phyloP scores from a whole-genome alignment of 805 yeast genomes.

The Nakazawaea pomicola region DNA sequence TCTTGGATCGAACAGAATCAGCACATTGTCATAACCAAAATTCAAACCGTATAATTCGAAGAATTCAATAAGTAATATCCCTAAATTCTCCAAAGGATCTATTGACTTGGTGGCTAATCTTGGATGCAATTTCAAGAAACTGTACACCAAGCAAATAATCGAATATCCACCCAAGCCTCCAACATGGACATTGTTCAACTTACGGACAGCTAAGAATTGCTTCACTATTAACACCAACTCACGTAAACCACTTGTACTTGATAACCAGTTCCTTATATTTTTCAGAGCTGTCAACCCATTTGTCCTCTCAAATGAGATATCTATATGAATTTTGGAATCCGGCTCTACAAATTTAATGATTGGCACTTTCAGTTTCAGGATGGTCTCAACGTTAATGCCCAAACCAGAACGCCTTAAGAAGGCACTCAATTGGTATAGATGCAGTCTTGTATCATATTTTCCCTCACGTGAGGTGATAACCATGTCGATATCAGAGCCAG shows the following conservation, averaged over 20 bases:
- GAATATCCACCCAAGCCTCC: conserved; percentile 97
- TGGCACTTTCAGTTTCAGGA: conserved; percentile 89
- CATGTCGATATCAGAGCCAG: conserved; percentile 95
- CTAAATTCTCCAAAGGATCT: conserved; percentile 68
- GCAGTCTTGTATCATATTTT: conserved; percentile 56
- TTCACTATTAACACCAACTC: conserved; percentile 79
- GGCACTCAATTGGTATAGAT: conserved; percentile 68
- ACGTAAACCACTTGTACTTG: conserved; percentile 69
- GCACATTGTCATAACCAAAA: conserved; percentile 79
- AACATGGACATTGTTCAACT: conserved; percentile 77
- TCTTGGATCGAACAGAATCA: conserved; percentile 50
- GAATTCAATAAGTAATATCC: conserved; percentile 82
- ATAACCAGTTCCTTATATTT: conserved; percentile 70
- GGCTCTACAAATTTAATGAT: conserved; percentile 87
- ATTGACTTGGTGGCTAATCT: conserved; percentile 63
- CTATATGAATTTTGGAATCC: conserved; percentile 66
- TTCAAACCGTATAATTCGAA: conserved; percentile 89
- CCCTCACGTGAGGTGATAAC: conserved; percentile 66
- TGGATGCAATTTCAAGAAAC: conserved; percentile 78
- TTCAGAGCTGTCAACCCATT: conserved; percentile 83
- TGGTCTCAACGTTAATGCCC: conserved; percentile 74
- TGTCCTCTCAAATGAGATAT: conserved; percentile 81
- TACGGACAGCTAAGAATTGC: conserved; percentile 76
- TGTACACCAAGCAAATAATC: conserved; percentile 79
- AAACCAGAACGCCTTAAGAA: conserved; percentile 54